These are phyloP conservation scores for Neurospora cerealis DNA, from an alignment of 495 filamentous ascomycete species.

Conservation along the genomic window DNA sequence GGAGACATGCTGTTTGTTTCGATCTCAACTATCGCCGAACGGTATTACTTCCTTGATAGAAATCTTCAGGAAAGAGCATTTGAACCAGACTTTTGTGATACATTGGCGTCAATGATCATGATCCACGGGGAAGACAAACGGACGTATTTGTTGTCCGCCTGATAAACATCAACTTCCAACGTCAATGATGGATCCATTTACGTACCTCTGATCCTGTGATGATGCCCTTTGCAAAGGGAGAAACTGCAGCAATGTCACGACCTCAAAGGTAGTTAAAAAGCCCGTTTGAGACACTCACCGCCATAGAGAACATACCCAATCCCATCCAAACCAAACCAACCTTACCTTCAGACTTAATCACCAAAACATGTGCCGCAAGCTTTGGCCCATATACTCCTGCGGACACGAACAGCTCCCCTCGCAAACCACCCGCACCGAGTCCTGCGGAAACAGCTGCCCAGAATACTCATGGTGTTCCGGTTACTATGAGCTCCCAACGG, in stretches of 20 bases:
- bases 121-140: not conserved
- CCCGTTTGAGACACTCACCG: not conserved
- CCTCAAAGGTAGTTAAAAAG: not conserved
- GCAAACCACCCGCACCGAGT: not conserved
- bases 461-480: not conserved
- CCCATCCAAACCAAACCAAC: not conserved
- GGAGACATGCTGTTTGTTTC: not conserved
- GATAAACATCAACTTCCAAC: not conserved
- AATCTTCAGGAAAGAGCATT: not conserved
- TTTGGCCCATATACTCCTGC: not conserved
- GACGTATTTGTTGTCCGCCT: not conserved
- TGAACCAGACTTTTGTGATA: not conserved
- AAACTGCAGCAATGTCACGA: too few relatives aligned
- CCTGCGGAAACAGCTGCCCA: not conserved
- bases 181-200: not conserved
- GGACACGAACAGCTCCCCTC: not conserved
- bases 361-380: not conserved
- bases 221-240: not conserved
- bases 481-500: not conserved
- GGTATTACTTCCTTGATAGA: not conserved
- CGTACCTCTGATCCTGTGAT: not conserved
- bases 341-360: not conserved
- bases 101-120: not conserved
- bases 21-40: not conserved
- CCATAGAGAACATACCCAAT: not conserved